phyloP scores from a whole-genome alignment of 768 basidiomycete genomes.

The Amanita thiersii region DNA sequence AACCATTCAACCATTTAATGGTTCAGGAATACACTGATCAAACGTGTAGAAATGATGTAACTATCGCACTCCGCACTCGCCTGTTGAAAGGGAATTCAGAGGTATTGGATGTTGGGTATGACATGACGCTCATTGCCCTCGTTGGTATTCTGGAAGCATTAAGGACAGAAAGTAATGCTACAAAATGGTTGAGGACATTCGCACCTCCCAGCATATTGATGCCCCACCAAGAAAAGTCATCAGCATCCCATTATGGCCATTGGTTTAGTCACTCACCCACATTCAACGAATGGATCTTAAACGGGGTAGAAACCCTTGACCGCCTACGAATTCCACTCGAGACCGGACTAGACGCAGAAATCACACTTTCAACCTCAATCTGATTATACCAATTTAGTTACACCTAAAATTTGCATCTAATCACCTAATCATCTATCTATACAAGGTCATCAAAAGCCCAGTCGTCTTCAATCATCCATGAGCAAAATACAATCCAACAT shows the following conservation, averaged over 20 bases:
- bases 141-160: constrained; percentile 57
- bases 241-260: not conserved
- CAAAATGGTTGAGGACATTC: constrained; percentile 56
- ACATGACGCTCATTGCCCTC: constrained; percentile 54
- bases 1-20: constrained; percentile 78
- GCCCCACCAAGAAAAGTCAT: not conserved
- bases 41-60: constrained; percentile 26
- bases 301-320: not conserved
- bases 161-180: constrained; percentile 52
- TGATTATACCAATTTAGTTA: too few relatives aligned
- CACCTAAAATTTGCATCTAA: too few relatives aligned
- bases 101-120: constrained; percentile 19
- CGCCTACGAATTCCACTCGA: not conserved
- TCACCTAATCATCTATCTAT: too few relatives aligned
- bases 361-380: too few relatives aligned
- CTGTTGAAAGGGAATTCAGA: not conserved
- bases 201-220: constrained; percentile 27
- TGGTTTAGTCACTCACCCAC: not conserved
- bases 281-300: not conserved
- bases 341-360: too few relatives aligned
- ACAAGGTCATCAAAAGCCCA: too few relatives aligned
- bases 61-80: not conserved
- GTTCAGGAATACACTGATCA: constrained; percentile 55
- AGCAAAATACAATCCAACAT: too few relatives aligned
- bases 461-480: too few relatives aligned